These are phyloP conservation scores for Leccinum insolens DNA, from an alignment of 1,284 basidiomycete genomes.

Conservation along the genomic window DNA sequence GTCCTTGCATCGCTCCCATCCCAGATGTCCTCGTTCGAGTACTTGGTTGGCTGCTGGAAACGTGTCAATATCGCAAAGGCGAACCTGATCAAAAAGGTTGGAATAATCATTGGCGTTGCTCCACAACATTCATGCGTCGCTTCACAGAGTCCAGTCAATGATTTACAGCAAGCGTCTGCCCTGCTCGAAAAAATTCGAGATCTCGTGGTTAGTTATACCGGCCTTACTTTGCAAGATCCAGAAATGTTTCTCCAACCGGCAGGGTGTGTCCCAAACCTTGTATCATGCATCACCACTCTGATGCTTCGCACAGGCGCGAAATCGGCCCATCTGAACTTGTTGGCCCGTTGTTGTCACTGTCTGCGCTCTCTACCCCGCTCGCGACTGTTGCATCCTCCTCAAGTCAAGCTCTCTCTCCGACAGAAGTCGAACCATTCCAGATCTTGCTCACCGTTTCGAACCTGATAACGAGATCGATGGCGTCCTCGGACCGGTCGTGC, in stretches of 20 bases:
- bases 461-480: constrained; percentile 58
- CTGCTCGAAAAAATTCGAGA: constrained; percentile 76
- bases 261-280: constrained; percentile 51
- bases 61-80: constrained; percentile 65
- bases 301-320: constrained; percentile 49
- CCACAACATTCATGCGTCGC: constrained; percentile 1
- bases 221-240: constrained; percentile 89
- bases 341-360: constrained; percentile 71
- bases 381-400: constrained; percentile 15
- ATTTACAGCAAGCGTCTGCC: constrained; percentile 61
- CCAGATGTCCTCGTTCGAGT: constrained; percentile 87
- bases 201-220: constrained; percentile 88
- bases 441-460: constrained; percentile 71
- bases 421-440: constrained; percentile 71
- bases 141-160: constrained; percentile 56
- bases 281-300: constrained; percentile 3
- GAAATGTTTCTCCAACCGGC: constrained; percentile 92
- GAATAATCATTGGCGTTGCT: background rate
- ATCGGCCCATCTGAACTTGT: constrained; percentile 81
- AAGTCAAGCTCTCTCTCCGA: constrained; percentile 40
- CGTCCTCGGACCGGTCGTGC: constrained; percentile 62
- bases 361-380: constrained; percentile 61
- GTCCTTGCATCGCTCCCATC: constrained; percentile 80
- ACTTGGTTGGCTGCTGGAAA: constrained; percentile 91
- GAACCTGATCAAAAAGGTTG: constrained; percentile 64